Evolutionary conservation across 768 basidiomycete species (phyloP).

Genomic region (Tylopilus subfusipes): DNA sequence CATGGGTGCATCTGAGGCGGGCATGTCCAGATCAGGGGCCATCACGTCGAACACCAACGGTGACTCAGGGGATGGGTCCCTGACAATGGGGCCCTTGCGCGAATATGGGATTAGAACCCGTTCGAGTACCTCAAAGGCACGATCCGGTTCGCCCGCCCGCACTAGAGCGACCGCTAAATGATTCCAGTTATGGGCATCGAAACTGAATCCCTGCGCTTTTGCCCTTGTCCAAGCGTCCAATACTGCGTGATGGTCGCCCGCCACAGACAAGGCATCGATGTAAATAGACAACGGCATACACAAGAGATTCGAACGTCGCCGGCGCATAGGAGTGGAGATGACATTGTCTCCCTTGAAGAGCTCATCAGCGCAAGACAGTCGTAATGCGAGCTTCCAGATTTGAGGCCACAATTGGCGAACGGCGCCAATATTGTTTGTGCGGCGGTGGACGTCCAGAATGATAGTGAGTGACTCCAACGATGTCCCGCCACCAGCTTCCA

Average conservation of each 20-base stretch:
- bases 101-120: slow-evolving; percentile 66
- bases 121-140: slow-evolving; percentile 81
- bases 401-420: slow-evolving; percentile 66
- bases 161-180: slow-evolving; percentile 72
- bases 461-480: slow-evolving; percentile 58
- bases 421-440: slow-evolving; percentile 48
- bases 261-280: slow-evolving; percentile 68
- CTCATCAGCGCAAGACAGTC: slow-evolving; percentile 33
- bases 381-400: slow-evolving; percentile 56
- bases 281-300: slow-evolving; percentile 78
- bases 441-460: slow-evolving; percentile 72
- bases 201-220: slow-evolving; percentile 60
- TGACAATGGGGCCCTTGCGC: slow-evolving; percentile 23
- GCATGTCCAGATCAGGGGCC: slow-evolving; percentile 21
- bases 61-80: slow-evolving; percentile 34
- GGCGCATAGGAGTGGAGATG: slow-evolving; percentile 7
- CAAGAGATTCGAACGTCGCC: slow-evolving; percentile 52
- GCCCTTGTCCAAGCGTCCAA: slow-evolving; percentile 65
- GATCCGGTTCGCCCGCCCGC: slow-evolving; percentile 76
- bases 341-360: slow-evolving; percentile 30
- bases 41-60: slow-evolving; percentile 40
- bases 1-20: slow-evolving; percentile 31
- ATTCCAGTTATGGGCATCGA: slow-evolving; percentile 93
- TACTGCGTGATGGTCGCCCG: slow-evolving; percentile 59
- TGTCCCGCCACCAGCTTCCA: slow-evolving; percentile 53